Evolutionary conservation across 2,329 filamentous ascomycete species (phyloP).

Genomic region (Fusarium camptoceras): DNA sequence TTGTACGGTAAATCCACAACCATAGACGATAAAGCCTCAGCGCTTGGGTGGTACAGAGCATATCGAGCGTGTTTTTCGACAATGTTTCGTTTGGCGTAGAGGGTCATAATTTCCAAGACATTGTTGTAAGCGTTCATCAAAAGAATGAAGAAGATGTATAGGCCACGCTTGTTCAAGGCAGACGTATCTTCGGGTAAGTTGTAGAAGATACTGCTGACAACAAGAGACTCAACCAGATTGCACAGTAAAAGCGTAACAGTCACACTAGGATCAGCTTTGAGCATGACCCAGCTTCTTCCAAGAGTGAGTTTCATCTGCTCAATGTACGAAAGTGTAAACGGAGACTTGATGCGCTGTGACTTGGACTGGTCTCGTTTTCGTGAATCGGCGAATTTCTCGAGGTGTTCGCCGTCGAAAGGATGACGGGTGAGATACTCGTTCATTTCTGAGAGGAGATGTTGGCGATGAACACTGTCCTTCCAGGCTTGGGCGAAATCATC

Average conservation of each 20-base stretch:
- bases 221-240: constrained; percentile 39
- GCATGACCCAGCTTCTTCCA: constrained; percentile 38
- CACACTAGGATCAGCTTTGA: constrained; percentile 40
- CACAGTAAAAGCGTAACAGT: constrained; percentile 36
- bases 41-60: constrained; percentile 50
- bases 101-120: constrained; percentile 43
- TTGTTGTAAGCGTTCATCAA: constrained; percentile 43
- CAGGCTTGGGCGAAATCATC: constrained; percentile 54
- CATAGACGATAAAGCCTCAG: constrained; percentile 44
- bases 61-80: constrained; percentile 52
- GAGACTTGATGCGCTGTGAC: constrained; percentile 36
- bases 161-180: constrained; percentile 16
- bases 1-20: constrained; percentile 43
- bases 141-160: constrained; percentile 39
- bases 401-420: constrained; percentile 45
- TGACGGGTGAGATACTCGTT: constrained; percentile 47
- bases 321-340: constrained; percentile 36
- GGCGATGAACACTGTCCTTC: constrained; percentile 45
- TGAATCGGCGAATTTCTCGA: constrained; percentile 42
- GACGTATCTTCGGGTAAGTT: constrained; percentile 23
- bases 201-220: constrained; percentile 43
- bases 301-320: constrained; percentile 37
- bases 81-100: constrained; percentile 48
- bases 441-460: constrained; percentile 46
- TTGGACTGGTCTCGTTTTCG: constrained; percentile 43